Evolutionary conservation across 192 early-diverging fungal species (phyloP).

Genomic region (Coemansia sp.): DNA sequence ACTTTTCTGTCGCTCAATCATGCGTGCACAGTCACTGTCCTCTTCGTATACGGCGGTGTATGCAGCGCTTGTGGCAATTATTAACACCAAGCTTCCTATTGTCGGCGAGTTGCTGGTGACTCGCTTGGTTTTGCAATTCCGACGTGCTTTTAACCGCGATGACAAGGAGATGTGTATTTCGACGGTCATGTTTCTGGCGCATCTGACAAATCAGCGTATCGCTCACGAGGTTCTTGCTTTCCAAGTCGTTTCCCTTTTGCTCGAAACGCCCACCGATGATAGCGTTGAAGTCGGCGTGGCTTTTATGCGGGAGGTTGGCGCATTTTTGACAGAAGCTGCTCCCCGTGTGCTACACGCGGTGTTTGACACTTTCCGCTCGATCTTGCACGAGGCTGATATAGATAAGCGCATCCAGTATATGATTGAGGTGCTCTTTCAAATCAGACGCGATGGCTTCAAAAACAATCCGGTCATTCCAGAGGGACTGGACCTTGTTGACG

Average conservation of each 20-base stretch:
- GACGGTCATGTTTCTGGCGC: constrained; percentile 81
- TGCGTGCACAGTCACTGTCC: constrained; percentile 87
- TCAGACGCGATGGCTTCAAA: constrained; percentile 90
- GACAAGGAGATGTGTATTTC: constrained; percentile 87
- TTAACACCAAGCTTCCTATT: constrained; percentile 92
- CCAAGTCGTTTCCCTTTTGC: constrained; percentile 75
- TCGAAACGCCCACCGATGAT: constrained; percentile 87
- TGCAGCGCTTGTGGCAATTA: constrained; percentile 78
- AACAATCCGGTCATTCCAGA: constrained; percentile 72
- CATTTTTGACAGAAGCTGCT: constrained; percentile 73
- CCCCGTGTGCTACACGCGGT: constrained; percentile 75
- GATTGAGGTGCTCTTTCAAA: constrained; percentile 96
- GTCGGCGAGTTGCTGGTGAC: constrained; percentile 84
- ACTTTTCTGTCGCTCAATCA: constrained; percentile 76
- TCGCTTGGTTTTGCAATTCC: constrained; percentile 83
- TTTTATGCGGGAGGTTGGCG: constrained; percentile 86
- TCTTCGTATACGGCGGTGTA: constrained; percentile 89
- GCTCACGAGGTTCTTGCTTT: constrained; percentile 86
- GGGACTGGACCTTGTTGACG: constrained; percentile 88
- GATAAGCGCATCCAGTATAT: constrained; percentile 95
- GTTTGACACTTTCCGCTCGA: constrained; percentile 88
- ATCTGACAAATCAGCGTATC: constrained; percentile 88
- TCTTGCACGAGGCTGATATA: constrained; percentile 90
- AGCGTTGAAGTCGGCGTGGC: constrained; percentile 95
- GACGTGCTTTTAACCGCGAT: constrained; percentile 85